Evolutionary conservation across 495 filamentous ascomycete species (phyloP), one percentile per base, ranked within the genome.

Genomic region (Penicillium cataractarum): DNA sequence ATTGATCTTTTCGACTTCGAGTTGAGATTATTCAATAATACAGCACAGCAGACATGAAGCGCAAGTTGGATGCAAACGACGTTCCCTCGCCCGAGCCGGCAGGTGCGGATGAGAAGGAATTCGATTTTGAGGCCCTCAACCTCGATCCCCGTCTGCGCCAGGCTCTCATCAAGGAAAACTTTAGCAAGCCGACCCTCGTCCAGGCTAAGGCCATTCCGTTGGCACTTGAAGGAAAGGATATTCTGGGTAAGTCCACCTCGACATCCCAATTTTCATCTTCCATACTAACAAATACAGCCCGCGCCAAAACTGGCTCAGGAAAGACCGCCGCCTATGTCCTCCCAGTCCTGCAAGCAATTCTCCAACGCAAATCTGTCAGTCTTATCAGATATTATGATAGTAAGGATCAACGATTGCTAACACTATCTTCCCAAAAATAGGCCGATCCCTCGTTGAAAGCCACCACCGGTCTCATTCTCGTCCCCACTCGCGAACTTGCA

Each of bases 241-340:
- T 99, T 58, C 77, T 98, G 48, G 92, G 87, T 86, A 75, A 63
- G 72, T 54, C 55, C 2, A 2, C 51, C 17, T 6, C 7, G 15
- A 29, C 17, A 2, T 22, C 19, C 13, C 42, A n/a, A 6, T 10
- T 26, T 21, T 5, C 4, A 12, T 21, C 48, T 2, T 35, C 7
- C 7, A 54, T 35, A 3, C 74, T 81, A 56, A 82, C 57, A 51
- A 33, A 22, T 52, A 31, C 55, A 87, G 87, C 92, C 55, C 91
- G 91, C 65, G 90, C 94, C 44, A 95, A 92, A 76, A 97, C 93
- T 21, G 93, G 93, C 29, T 95, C 92, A 21, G 94, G 95, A 50
- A 99, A 99, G 78, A 99, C 95, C 6, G 90, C 91, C n/a, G 95
- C 95, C 55, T 99, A 99, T 76, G 81, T 97, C n/a, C 83, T 98